A percentile compares a stretch with the other conserved stretches of the same genome.
phyloP scores from a whole-genome alignment of 1,284 basidiomycete genomes.

The Cryptococcus sp. region DNA sequence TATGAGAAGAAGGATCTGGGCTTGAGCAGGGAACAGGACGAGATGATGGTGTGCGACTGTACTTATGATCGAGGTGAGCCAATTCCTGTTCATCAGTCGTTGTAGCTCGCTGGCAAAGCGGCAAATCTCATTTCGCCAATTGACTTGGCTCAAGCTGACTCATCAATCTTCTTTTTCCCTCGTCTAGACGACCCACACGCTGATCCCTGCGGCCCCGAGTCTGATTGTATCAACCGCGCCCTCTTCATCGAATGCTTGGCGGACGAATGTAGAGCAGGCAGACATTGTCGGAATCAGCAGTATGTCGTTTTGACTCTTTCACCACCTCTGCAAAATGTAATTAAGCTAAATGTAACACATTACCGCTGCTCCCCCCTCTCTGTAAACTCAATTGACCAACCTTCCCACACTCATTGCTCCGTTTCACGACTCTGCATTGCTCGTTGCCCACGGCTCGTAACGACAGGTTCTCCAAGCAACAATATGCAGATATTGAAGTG shows the following conservation, averaged over 20 bases:
- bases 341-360: no score
- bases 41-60: constrained; percentile 94
- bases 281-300: constrained; percentile 90
- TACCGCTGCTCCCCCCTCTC: no score
- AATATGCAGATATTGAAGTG: constrained; percentile 87
- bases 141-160: no score
- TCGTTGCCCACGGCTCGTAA: no score
- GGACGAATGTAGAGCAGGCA: constrained; percentile 80
- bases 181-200: constrained; percentile 58
- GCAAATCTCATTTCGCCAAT: no score
- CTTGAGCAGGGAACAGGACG: constrained; percentile 78
- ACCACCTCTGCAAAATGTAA: background rate
- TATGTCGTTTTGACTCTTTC: constrained; percentile 50
- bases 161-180: background rate
- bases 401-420: no score
- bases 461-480: constrained; percentile 75
- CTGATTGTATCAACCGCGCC: constrained; percentile 95
- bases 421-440: no score
- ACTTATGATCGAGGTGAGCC: constrained; percentile 72
- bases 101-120: no score
- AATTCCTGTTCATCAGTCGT: constrained; percentile 4
- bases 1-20: constrained; percentile 89
- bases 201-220: constrained; percentile 79
- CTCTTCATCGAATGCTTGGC: constrained; percentile 94
- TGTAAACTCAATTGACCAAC: no score